Evolutionary conservation across 1,139 yeast species (phyloP).

Genomic region (Spathaspora jeffriesii): DNA sequence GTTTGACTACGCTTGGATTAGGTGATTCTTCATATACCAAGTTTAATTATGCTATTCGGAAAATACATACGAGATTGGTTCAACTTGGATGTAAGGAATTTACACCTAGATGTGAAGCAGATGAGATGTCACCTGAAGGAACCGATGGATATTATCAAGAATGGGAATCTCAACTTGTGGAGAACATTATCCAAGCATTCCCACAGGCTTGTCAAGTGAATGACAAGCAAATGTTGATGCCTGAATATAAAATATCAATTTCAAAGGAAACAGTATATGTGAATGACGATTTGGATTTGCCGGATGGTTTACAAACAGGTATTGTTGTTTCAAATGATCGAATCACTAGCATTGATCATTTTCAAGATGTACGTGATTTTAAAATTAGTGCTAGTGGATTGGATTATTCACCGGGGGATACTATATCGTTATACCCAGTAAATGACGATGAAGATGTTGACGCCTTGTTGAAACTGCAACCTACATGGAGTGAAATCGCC

Average conservation of each 20-base stretch:
- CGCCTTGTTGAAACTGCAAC: constrained; percentile 64
- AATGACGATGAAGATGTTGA: constrained; percentile 70
- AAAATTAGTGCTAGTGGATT: constrained; percentile 37
- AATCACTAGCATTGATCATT: constrained; percentile 70
- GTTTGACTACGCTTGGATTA: constrained; percentile 77
- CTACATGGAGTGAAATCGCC: constrained; percentile 67
- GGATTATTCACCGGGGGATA: constrained; percentile 74
- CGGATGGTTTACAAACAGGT: constrained; percentile 31
- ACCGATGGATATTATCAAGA: constrained; percentile 74
- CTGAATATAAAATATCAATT: constrained; percentile 14
- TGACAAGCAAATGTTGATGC: constrained; percentile 18
- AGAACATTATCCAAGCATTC: constrained; percentile 25
- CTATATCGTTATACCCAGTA: constrained; percentile 72
- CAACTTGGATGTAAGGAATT: constrained; percentile 84
- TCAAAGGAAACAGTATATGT: background rate
- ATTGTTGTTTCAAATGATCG: constrained; percentile 50
- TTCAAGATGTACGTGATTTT: constrained; percentile 85
- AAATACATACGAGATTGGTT: constrained; percentile 71
- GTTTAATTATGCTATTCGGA: constrained; percentile 83
- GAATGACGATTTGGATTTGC: background rate
- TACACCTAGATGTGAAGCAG: constrained; percentile 81
- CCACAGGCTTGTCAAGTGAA: constrained; percentile 11
- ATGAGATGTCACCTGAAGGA: constrained; percentile 82
- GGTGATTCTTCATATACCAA: constrained; percentile 95
- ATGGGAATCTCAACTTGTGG: constrained; percentile 63